Conservation (phyloP, 2,329 filamentous ascomycete species). For the Colletotrichum sp. region DNA sequence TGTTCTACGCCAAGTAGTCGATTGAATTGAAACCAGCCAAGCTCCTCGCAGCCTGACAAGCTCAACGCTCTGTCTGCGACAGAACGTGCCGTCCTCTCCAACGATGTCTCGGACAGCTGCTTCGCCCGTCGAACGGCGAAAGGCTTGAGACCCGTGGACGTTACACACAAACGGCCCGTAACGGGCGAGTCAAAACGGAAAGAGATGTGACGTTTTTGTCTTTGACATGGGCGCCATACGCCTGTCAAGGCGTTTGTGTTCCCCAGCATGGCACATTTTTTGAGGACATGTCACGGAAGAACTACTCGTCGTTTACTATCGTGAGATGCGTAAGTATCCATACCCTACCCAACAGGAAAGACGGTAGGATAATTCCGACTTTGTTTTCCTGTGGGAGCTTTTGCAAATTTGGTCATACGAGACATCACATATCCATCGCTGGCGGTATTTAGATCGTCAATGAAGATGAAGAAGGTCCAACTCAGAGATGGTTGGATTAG, state of each 20-base stretch:
- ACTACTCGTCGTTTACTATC: not conserved
- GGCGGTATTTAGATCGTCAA: not conserved
- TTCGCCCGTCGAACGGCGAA: not conserved
- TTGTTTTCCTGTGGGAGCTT: not conserved
- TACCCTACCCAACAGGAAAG: accelerated
- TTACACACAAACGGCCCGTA: not conserved
- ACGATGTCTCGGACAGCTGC: not conserved
- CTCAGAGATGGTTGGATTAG: not conserved
- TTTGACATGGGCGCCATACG: no score
- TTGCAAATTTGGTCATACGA: not conserved
- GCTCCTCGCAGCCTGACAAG: not conserved
- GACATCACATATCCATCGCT: not conserved
- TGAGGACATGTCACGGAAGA: no score
- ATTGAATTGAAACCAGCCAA: no score
- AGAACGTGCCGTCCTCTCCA: not conserved
- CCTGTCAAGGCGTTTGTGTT: no score
- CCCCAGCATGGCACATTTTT: no score
- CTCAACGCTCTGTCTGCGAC: not conserved
- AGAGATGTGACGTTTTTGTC: no score
- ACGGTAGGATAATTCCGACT: accelerated
- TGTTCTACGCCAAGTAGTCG: no score
- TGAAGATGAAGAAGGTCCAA: not conserved
- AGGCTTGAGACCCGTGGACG: not conserved
- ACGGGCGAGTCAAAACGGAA: not conserved
- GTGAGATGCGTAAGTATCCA: not conserved